A percentile compares a stretch with the other conserved stretches of the same genome.
These are phyloP conservation scores for Chiua virens DNA, from an alignment of 768 basidiomycete genomes.

Conservation along the genomic window DNA sequence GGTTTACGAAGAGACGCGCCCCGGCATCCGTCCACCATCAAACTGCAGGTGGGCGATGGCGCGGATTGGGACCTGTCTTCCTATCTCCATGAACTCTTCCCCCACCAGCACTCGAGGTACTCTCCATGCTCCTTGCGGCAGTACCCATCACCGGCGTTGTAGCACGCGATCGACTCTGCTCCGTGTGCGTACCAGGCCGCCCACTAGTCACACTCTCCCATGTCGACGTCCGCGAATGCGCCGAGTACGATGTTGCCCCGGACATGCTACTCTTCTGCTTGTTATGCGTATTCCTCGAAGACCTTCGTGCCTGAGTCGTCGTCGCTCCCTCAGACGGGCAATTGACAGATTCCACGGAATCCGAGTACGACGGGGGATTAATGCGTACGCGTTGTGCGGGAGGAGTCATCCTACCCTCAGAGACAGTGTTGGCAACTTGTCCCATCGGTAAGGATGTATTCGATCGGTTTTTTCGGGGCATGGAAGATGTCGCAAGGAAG, in stretches of 20 bases:
- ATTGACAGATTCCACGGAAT: background rate
- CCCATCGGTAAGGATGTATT: background rate
- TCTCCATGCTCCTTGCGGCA: background rate
- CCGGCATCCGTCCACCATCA: too few relatives aligned
- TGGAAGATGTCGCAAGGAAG: constrained; percentile 14
- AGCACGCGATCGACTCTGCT: background rate
- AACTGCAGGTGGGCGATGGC: constrained; percentile 3
- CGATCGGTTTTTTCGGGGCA: constrained; percentile 1
- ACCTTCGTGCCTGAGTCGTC: background rate
- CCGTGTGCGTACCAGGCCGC: background rate
- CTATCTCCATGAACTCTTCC: background rate
- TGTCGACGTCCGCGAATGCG: constrained; percentile 6
- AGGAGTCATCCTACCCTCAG: constrained; percentile 1
- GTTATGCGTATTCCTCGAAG: constrained; percentile 2
- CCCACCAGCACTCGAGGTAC: background rate
- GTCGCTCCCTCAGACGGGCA: background rate
- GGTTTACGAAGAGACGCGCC: too few relatives aligned
- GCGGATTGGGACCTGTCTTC: background rate
- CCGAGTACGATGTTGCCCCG: constrained; percentile 8
- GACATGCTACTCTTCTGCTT: constrained; percentile 4
- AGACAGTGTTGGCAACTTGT: constrained; percentile 5
- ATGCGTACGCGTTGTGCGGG: constrained; percentile 15
- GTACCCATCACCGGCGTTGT: background rate
- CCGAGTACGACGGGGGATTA: constrained; percentile 30
- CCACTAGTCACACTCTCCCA: background rate